Evolutionary conservation across 2,329 filamentous ascomycete genomes (phyloP).

Genomic region (Trichophyton schoenleinii): DNA sequence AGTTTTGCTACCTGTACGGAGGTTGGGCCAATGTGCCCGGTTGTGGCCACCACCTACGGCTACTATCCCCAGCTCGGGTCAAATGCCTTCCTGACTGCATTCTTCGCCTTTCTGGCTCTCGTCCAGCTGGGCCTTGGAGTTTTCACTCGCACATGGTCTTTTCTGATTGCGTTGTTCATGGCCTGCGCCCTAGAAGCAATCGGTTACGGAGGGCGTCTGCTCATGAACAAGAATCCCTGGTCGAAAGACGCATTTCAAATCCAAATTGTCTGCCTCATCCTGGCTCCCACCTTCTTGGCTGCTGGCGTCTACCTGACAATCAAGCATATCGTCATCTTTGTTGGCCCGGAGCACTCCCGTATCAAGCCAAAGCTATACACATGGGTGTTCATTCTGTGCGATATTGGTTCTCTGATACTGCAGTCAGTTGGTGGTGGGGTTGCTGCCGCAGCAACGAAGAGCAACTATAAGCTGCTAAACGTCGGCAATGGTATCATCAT

Average conservation of each 20-base stretch:
- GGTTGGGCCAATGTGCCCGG: conserved; percentile 25
- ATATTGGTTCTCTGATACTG: conserved; percentile 45
- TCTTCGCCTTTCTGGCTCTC: conserved; percentile 39
- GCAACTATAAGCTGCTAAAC: conserved; percentile 27
- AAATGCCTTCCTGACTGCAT: conserved; percentile 41
- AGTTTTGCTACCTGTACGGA: conserved; percentile 9
- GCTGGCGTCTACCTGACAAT: conserved; percentile 46
- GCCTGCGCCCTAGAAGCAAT: conserved; percentile 41
- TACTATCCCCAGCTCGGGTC: conserved; percentile 42
- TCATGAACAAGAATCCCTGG: conserved; percentile 44
- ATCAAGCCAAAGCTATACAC: conserved; percentile 42
- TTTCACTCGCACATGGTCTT: conserved; percentile 44
- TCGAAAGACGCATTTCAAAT: conserved; percentile 38
- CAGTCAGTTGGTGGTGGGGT: conserved; percentile 48
- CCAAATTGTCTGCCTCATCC: conserved; percentile 44
- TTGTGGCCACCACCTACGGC: conserved; percentile 39
- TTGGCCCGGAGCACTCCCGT: conserved; percentile 39
- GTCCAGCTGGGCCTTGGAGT: conserved; percentile 39
- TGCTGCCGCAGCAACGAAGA: conserved; percentile 39
- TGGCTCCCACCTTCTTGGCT: conserved; percentile 44
- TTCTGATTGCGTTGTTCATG: conserved; percentile 37
- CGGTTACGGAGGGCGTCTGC: conserved; percentile 45
- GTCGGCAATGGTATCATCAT: conserved; percentile 46
- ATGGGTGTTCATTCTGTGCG: conserved; percentile 48
- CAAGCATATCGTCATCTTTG: conserved; percentile 45